Evolutionary conservation across 192 early-diverging fungal genomes (phyloP).

Genomic region (Podochytrium sp.): DNA sequence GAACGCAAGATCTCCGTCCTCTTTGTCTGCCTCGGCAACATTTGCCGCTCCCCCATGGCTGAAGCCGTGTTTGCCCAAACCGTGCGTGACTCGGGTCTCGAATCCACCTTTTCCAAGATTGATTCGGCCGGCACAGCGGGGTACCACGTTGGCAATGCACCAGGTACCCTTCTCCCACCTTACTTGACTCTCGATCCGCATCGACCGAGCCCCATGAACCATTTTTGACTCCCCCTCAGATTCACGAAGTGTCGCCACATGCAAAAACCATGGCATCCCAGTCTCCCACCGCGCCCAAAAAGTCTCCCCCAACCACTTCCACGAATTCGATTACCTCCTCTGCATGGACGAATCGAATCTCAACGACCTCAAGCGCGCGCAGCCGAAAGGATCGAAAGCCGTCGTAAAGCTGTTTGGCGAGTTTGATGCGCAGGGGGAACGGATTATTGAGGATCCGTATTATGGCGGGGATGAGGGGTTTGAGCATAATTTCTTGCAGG

Average conservation of each 20-base stretch:
- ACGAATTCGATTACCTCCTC: conserved; percentile 80
- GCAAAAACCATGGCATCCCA: conserved; percentile 70
- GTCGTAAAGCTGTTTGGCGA: conserved; percentile 75
- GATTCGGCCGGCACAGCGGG: conserved; percentile 87
- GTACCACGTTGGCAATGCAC: conserved; percentile 77
- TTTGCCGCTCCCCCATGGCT: conserved; percentile 89
- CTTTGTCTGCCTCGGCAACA: conserved; percentile 73
- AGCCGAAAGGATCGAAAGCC: conserved; percentile 41
- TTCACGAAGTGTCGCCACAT: conserved; percentile 65
- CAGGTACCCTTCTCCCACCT: too few species aligned
- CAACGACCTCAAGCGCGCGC: conserved; percentile 52
- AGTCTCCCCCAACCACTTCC: conserved; percentile 59
- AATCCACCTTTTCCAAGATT: conserved; percentile 61
- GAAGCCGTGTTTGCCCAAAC: conserved; percentile 87
- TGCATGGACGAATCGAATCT: conserved; percentile 91
- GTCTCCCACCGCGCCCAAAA: conserved; percentile 77
- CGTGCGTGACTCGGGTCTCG: conserved; percentile 62
- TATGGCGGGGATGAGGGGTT: conserved; percentile 73
- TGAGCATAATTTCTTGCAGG: conserved; percentile 78
- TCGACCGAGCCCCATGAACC: too few species aligned
- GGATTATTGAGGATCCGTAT: conserved; percentile 77
- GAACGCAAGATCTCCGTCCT: conserved; percentile 50
- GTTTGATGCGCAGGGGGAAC: conserved; percentile 74
- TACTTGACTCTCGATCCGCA: too few species aligned
- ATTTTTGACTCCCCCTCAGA: too few species aligned